Conservation (phyloP, 1,284 basidiomycete species). For the Ustilago sp. region DNA sequence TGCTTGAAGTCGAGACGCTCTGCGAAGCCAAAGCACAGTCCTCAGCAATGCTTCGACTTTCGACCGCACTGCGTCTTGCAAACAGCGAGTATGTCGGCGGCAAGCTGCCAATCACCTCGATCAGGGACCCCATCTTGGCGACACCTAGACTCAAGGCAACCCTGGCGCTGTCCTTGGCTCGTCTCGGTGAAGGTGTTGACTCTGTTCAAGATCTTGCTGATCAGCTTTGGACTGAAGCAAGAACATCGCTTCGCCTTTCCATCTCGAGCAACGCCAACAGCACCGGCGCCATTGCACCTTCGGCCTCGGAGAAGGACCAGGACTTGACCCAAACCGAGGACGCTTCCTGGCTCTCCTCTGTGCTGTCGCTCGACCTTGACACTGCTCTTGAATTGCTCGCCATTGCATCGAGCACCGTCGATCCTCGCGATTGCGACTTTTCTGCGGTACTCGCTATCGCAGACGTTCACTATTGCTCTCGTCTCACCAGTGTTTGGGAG, state of each 20-base stretch:
- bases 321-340: conserved; percentile 16
- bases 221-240: conserved; percentile 40
- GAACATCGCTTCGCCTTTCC: conserved; percentile 19
- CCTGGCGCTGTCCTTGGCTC: conserved; percentile 50
- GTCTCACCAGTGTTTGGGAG: conserved; percentile 56
- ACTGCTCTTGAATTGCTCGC: conserved; percentile 45
- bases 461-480: conserved; percentile 51
- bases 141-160: conserved; percentile 42
- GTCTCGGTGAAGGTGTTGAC: conserved; percentile 45
- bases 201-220: conserved; percentile 43
- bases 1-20: conserved; percentile 58
- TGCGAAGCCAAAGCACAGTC: conserved; percentile 44
- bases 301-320: conserved; percentile 27
- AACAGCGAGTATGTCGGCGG: conserved; percentile 35
- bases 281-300: not conserved
- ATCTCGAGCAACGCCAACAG: not conserved
- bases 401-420: conserved; percentile 13
- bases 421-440: conserved; percentile 22
- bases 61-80: conserved; percentile 51
- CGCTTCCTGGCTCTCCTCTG: conserved; percentile 52
- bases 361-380: conserved; percentile 53
- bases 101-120: not conserved
- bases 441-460: conserved; percentile 56
- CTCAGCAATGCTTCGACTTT: conserved; percentile 45
- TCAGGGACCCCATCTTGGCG: conserved; percentile 24